A percentile compares a stretch with the other conserved stretches of the same genome.
phyloP scores from a whole-genome alignment of 768 basidiomycete species.

The Serendipita sp. region DNA sequence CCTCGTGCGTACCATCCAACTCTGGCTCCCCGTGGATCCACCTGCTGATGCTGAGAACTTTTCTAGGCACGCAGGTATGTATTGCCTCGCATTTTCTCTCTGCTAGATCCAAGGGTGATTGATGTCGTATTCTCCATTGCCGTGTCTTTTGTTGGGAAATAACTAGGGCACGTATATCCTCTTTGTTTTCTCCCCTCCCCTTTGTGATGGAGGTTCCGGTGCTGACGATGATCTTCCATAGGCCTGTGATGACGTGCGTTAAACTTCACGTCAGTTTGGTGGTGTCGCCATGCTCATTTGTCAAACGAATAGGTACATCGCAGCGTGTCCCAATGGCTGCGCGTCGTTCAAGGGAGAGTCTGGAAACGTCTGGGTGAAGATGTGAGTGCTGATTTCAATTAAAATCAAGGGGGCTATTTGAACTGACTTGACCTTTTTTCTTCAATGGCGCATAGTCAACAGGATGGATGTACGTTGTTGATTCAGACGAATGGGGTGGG shows the following conservation, averaged over 20 bases:
- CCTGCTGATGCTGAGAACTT: too few species aligned
- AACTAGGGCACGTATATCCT: too few species aligned
- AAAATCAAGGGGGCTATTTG: too few species aligned
- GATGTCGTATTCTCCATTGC: too few species aligned
- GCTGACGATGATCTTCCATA: background rate
- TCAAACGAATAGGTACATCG: constrained; percentile 9
- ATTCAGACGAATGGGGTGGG: too few species aligned
- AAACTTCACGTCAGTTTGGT: background rate
- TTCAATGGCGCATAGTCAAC: background rate
- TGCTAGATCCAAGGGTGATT: too few species aligned
- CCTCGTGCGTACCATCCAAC: constrained; percentile 1
- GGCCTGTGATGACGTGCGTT: background rate
- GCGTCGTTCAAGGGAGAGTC: constrained; percentile 11
- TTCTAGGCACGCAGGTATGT: constrained; percentile 6
- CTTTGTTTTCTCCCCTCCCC: too few species aligned
- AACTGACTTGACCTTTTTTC: background rate
- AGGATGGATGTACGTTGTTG: constrained; percentile 11
- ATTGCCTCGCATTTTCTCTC: too few species aligned
- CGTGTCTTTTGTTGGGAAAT: too few species aligned
- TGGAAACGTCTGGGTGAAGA: constrained; percentile 13
- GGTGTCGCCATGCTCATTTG: background rate
- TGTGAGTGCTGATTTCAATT: background rate
- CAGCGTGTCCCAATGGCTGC: constrained; percentile 11
- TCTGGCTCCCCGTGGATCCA: too few species aligned
- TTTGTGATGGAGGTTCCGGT: background rate